Evolutionary conservation across 805 yeast species (phyloP).

Genomic region (Yamadazyma scolyti): DNA sequence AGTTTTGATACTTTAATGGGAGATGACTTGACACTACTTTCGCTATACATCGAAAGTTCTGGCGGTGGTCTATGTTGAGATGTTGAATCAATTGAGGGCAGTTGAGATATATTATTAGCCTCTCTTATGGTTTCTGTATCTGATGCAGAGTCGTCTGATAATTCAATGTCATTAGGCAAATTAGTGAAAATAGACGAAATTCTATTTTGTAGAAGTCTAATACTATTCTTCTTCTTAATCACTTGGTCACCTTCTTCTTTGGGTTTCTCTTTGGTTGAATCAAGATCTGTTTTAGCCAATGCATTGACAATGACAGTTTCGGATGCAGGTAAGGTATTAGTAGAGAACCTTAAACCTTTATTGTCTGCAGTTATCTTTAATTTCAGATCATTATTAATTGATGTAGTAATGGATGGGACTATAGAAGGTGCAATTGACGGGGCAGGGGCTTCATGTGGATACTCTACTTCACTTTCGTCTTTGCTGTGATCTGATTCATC

Average conservation of each 20-base stretch:
- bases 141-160: constrained; percentile 44
- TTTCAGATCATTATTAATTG: no score
- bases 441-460: no score
- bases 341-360: constrained; percentile 28
- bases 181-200: constrained; percentile 41
- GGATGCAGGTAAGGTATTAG: constrained; percentile 15
- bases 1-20: constrained; percentile 15
- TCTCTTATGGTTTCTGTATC: constrained; percentile 33
- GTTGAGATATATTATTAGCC: constrained; percentile 10
- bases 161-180: constrained; percentile 44
- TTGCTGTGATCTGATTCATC: no score
- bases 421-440: no score
- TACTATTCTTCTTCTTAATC: constrained; percentile 3
- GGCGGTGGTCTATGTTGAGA: constrained; percentile 11
- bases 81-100: constrained; percentile 10
- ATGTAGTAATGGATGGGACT: constrained; percentile 1
- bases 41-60: constrained; percentile 21
- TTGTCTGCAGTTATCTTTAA: constrained; percentile 38
- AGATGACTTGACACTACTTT: constrained; percentile 22
- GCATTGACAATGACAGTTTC: constrained; percentile 31
- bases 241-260: neutral
- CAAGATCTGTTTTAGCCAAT: constrained; percentile 18
- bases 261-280: neutral
- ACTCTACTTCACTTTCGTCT: no score
- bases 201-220: constrained; percentile 22